phyloP scores from a whole-genome alignment of 305 asterid species.

The Fraxinus sp. region DNA sequence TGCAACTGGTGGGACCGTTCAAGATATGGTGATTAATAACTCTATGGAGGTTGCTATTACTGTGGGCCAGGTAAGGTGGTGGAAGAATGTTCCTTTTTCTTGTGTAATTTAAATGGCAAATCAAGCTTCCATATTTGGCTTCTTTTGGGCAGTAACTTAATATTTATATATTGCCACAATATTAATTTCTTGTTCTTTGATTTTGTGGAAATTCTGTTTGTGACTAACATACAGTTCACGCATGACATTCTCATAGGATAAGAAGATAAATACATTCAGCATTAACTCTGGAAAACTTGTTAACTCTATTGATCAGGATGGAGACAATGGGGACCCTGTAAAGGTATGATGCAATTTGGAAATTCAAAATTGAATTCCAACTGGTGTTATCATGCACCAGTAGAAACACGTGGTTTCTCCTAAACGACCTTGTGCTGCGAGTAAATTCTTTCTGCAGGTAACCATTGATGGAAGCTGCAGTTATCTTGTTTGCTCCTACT shows the following conservation, averaged over 20 bases:
- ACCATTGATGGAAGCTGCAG: constrained; percentile 55
- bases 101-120: constrained; percentile 4
- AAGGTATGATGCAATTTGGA: constrained; percentile 38
- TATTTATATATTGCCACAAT: not conserved
- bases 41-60: constrained; percentile 41
- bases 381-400: constrained; percentile 13
- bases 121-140: not conserved
- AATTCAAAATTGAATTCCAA: not conserved
- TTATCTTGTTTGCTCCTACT: constrained; percentile 55
- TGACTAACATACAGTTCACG: not conserved
- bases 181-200: constrained; percentile 3
- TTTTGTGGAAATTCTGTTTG: constrained; percentile 12
- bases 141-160: not conserved
- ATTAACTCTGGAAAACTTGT: constrained; percentile 51
- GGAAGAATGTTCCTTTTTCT: constrained; percentile 4
- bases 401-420: constrained; percentile 10
- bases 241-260: constrained; percentile 44
- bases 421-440: constrained; percentile 17
- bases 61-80: constrained; percentile 45
- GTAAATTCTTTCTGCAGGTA: constrained; percentile 42
- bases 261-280: constrained; percentile 49
- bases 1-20: constrained; percentile 40
- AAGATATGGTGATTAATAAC: constrained; percentile 47
- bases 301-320: constrained; percentile 49
- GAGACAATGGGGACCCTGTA: constrained; percentile 45